Conservation (phyloP, 352 stramenopile genomes). For the Phytopythium helicoides region DNA sequence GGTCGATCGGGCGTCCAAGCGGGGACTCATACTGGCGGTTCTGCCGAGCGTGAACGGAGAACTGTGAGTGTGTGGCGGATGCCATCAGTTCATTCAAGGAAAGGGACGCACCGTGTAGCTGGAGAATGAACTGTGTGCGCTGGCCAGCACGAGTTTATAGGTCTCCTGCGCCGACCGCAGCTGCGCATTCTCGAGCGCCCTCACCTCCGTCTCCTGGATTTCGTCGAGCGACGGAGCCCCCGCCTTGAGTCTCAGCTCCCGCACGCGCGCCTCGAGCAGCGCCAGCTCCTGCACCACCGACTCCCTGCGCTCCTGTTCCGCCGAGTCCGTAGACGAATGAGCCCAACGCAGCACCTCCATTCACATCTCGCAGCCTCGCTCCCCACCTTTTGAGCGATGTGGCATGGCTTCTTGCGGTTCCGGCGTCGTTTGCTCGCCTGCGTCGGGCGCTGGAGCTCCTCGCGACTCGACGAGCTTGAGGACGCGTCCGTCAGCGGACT, state of each 20-base stretch:
- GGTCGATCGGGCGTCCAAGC: constrained; percentile 29
- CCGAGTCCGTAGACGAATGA: neutral
- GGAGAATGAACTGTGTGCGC: constrained; percentile 21
- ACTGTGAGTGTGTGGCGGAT: too few species aligned
- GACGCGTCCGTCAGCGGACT: neutral
- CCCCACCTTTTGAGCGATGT: constrained; percentile 3
- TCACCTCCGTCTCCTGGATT: constrained; percentile 12
- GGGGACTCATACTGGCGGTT: constrained; percentile 29
- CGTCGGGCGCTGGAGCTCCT: neutral
- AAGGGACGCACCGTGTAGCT: constrained; percentile 16
- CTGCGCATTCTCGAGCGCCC: constrained; percentile 24
- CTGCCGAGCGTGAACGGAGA: constrained; percentile 16
- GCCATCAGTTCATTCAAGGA: too few species aligned
- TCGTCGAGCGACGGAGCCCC: constrained; percentile 22
- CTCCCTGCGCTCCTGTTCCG: constrained; percentile 17
- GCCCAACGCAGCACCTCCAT: too few species aligned
- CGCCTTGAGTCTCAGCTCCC: constrained; percentile 19
- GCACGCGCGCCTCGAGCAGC: constrained; percentile 26
- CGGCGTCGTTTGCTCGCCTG: neutral
- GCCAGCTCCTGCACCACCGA: constrained; percentile 30
- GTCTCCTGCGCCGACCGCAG: constrained; percentile 9
- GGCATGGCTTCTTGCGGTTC: constrained; percentile 7
- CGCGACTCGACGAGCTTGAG: neutral
- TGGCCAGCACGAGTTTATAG: constrained; percentile 24
- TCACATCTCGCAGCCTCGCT: neutral